Evolutionary conservation across 2,329 filamentous ascomycete species (phyloP).

Genomic region (Endoconidiophora polonica): DNA sequence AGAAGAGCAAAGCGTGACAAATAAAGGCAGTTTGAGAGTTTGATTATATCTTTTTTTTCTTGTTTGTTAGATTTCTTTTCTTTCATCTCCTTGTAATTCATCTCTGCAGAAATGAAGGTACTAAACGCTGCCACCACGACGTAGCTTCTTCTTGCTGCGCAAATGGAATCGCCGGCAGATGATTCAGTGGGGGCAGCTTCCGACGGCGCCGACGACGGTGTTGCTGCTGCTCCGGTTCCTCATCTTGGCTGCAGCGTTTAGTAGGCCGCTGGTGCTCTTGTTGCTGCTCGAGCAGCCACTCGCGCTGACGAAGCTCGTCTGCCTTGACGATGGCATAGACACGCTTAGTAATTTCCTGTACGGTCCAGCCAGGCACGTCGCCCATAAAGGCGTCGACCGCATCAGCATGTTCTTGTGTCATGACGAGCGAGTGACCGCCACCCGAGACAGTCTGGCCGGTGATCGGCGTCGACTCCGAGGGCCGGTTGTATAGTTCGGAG

Average conservation of each 20-base stretch:
- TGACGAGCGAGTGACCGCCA: slow-evolving; percentile 28
- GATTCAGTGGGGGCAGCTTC: too few species aligned
- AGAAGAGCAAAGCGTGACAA: background rate
- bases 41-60: too few species aligned
- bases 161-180: too few species aligned
- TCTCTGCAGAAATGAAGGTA: slow-evolving; percentile 1
- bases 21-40: background rate
- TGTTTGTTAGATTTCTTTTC: too few species aligned
- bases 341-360: slow-evolving; percentile 31
- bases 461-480: slow-evolving; percentile 19
- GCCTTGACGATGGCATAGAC: slow-evolving; percentile 25
- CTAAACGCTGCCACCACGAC: slow-evolving; percentile 6
- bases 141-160: background rate
- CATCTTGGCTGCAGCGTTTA: too few species aligned
- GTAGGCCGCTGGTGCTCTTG: too few species aligned
- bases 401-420: slow-evolving; percentile 41
- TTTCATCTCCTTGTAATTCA: too few species aligned
- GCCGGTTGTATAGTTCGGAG: slow-evolving; percentile 11
- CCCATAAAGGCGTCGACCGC: slow-evolving; percentile 36
- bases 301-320: slow-evolving; percentile 9
- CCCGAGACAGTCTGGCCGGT: slow-evolving; percentile 33
- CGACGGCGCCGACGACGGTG: background rate
- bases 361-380: slow-evolving; percentile 33
- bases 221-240: background rate
- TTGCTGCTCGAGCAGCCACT: slow-evolving; percentile 8